Evolutionary conservation across 2,329 filamentous ascomycete species (phyloP).

Genomic region (Alternaria sp.): DNA sequence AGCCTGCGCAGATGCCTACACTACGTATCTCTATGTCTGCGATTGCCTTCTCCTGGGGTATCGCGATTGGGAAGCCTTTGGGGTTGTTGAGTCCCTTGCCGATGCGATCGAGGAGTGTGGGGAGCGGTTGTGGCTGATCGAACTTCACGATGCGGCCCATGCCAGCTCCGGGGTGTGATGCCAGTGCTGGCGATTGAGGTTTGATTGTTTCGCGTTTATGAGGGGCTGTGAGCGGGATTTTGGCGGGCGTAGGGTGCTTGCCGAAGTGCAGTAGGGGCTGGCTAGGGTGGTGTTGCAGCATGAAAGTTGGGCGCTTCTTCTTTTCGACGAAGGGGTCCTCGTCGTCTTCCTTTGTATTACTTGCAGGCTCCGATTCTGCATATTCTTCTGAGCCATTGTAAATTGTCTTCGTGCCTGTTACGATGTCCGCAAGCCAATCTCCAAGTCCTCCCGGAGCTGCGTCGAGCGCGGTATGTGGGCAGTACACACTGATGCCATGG

Average conservation of each 20-base stretch:
- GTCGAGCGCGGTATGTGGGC: conserved; percentile 93
- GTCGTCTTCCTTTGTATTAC: conserved; percentile 16
- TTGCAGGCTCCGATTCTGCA: conserved; percentile 10
- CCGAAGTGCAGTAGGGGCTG: conserved; percentile 47
- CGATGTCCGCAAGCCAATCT: conserved; percentile 90
- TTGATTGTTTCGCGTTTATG: conserved; percentile 63
- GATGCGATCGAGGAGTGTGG: conserved; percentile 67
- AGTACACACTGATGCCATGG: conserved; percentile 92
- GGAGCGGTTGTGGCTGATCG: conserved; percentile 58
- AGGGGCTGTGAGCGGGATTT: conserved; percentile 21
- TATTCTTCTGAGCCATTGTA: conserved; percentile 3
- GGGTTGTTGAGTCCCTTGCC: conserved; percentile 69
- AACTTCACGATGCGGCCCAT: conserved; percentile 68
- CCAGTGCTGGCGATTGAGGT: conserved; percentile 51
- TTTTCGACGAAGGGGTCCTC: conserved; percentile 48
- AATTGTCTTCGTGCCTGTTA: conserved; percentile 63
- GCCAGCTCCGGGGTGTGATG: conserved; percentile 58
- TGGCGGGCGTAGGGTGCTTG: conserved; percentile 25
- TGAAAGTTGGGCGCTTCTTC: conserved; percentile 50
- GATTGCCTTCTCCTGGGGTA: conserved; percentile 64
- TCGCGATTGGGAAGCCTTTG: conserved; percentile 67
- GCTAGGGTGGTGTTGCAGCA: conserved; percentile 58
- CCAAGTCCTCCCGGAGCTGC: conserved; percentile 84
- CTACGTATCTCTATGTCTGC: conserved; percentile 66
- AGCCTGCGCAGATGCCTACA: conserved; percentile 89